These are phyloP conservation scores for Annulohypoxylon truncatum DNA, from an alignment of 2,329 filamentous ascomycete species.

Conservation along the genomic window DNA sequence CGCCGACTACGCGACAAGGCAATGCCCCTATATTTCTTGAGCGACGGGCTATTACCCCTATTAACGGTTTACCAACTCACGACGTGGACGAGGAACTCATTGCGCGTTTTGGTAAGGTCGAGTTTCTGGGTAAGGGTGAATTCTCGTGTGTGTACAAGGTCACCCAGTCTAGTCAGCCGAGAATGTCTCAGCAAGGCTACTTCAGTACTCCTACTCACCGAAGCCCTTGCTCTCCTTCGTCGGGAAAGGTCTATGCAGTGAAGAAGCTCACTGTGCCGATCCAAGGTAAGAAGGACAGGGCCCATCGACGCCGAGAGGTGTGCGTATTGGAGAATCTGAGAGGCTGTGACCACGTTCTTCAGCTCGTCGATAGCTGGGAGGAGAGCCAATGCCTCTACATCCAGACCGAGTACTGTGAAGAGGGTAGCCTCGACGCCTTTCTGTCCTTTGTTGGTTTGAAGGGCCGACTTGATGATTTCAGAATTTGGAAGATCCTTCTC, in stretches of 20 bases:
- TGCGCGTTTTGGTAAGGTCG: slow-evolving; percentile 82
- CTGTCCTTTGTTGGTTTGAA: slow-evolving; percentile 83
- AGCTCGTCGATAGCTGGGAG: slow-evolving; percentile 90
- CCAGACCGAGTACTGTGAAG: slow-evolving; percentile 96
- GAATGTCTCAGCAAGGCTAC: slow-evolving; percentile 56
- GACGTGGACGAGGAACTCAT: slow-evolving; percentile 81
- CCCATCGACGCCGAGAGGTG: slow-evolving; percentile 86
- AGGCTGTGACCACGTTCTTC: slow-evolving; percentile 85
- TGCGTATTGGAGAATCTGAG: slow-evolving; percentile 79
- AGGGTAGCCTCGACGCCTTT: slow-evolving; percentile 89
- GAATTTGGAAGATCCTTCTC: slow-evolving; percentile 97
- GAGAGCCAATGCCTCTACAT: slow-evolving; percentile 89
- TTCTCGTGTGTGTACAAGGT: slow-evolving; percentile 95
- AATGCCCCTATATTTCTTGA: slow-evolving; percentile 68
- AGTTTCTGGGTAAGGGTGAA: slow-evolving; percentile 85
- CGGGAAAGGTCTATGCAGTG: slow-evolving; percentile 82
- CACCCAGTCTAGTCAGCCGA: slow-evolving; percentile 56
- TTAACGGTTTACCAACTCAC: slow-evolving; percentile 75
- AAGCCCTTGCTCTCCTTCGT: slow-evolving; percentile 62
- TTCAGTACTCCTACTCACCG: slow-evolving; percentile 61
- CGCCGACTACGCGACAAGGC: slow-evolving; percentile 76
- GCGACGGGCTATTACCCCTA: slow-evolving; percentile 72
- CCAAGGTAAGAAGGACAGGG: slow-evolving; percentile 81
- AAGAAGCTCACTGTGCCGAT: slow-evolving; percentile 91
- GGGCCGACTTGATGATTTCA: slow-evolving; percentile 92